A percentile compares a stretch with the other conserved stretches of the same genome.
These are phyloP conservation scores for Daedaleopsis nitida DNA, from an alignment of 768 basidiomycete genomes.

Conservation along the genomic window DNA sequence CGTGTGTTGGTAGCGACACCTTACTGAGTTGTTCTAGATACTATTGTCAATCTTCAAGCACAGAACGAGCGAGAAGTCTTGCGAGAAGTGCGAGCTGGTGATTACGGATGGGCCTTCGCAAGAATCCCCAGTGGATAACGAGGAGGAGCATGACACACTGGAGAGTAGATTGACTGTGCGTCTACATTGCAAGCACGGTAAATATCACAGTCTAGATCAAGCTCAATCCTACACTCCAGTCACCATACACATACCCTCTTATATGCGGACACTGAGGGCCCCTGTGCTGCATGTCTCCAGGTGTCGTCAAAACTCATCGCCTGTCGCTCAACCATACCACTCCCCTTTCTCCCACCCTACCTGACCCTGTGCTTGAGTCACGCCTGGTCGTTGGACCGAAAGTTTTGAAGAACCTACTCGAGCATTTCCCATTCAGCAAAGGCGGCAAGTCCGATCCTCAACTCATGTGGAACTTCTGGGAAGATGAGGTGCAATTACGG, in stretches of 20 bases:
- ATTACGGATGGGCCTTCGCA: constrained; percentile 54
- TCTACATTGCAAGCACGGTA: constrained; percentile 84
- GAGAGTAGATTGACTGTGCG: constrained; percentile 75
- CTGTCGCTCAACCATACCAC: constrained; percentile 60
- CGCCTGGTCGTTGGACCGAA: constrained; percentile 71
- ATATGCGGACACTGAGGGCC: constrained; percentile 11
- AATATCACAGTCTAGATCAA: constrained; percentile 12
- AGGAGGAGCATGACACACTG: constrained; percentile 55
- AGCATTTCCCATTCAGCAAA: constrained; percentile 73
- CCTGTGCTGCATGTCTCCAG: constrained; percentile 36
- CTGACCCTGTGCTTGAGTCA: constrained; percentile 60
- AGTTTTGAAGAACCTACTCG: constrained; percentile 74
- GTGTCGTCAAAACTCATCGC: constrained; percentile 81
- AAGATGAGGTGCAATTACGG: constrained; percentile 66
- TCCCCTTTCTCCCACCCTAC: constrained; percentile 65
- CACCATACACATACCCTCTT: background rate
- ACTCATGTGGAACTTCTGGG: constrained; percentile 78
- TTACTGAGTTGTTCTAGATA: constrained; percentile 39
- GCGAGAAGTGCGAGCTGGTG: constrained; percentile 75
- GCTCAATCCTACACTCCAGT: background rate
- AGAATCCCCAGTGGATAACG: constrained; percentile 11
- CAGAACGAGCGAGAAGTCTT: constrained; percentile 71
- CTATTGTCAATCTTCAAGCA: constrained; percentile 76
- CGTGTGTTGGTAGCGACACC: background rate
- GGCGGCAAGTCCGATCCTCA: constrained; percentile 73